Evolutionary conservation across 768 basidiomycete species (phyloP).

Genomic region (Pisolithus tinctorius): DNA sequence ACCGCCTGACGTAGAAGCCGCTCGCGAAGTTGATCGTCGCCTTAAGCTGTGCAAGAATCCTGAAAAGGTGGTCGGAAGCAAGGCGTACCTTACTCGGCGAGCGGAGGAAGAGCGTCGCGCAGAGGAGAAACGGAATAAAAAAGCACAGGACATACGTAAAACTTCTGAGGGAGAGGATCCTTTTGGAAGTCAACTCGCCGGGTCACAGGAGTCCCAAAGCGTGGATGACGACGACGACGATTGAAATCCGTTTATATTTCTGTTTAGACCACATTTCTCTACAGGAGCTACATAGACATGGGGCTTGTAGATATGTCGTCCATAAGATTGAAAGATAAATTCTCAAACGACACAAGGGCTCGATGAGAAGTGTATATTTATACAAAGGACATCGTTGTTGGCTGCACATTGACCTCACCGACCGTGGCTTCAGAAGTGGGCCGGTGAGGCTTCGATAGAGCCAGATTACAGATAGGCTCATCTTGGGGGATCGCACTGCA

Average conservation of each 20-base stretch:
- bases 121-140: slow-evolving; percentile 60
- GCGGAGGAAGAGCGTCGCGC: slow-evolving; percentile 66
- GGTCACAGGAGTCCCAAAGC: slow-evolving; percentile 25
- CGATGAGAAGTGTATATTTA: slow-evolving; percentile 14
- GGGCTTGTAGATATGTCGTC: slow-evolving; percentile 13
- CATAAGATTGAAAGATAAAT: slow-evolving; percentile 1
- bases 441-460: slow-evolving; percentile 54
- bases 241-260: slow-evolving; percentile 17
- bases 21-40: slow-evolving; percentile 84
- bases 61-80: slow-evolving; percentile 89
- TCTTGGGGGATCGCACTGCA: neutral
- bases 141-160: slow-evolving; percentile 43
- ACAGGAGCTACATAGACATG: too few species aligned
- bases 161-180: slow-evolving; percentile 54
- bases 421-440: slow-evolving; percentile 34
- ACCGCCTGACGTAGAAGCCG: slow-evolving; percentile 72
- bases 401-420: slow-evolving; percentile 59
- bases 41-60: slow-evolving; percentile 91
- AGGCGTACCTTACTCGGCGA: slow-evolving; percentile 66
- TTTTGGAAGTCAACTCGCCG: slow-evolving; percentile 53
- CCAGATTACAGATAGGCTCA: slow-evolving; percentile 17
- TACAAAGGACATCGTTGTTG: slow-evolving; percentile 33
- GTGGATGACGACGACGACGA: slow-evolving; percentile 61
- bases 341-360: slow-evolving; percentile 20
- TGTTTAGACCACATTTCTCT: neutral